Percentiles rank a stretch among this genome's conserved stretches.
Conservation (phyloP, 2,329 filamentous ascomycete species). For the Curvularia hawaiiensis region DNA sequence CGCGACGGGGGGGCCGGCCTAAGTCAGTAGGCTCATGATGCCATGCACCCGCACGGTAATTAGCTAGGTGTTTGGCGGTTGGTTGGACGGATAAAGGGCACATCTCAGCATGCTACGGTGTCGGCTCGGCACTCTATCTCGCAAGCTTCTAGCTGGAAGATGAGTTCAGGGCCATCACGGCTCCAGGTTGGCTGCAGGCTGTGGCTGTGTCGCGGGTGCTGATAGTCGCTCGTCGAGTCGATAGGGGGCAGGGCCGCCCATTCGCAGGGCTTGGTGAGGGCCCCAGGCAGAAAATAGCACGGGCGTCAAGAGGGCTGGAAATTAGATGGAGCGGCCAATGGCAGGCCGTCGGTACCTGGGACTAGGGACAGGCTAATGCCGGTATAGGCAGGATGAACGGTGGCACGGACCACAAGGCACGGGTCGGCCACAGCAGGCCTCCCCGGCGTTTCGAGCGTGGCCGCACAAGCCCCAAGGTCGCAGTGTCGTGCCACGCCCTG, state of each 20-base stretch:
- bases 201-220: not conserved
- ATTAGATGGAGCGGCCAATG: constrained; percentile 38
- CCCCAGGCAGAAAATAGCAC: constrained; percentile 29
- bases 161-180: not conserved
- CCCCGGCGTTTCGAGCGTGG: constrained; percentile 30
- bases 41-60: constrained; percentile 28
- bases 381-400: constrained; percentile 28
- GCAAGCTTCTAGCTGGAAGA: not conserved
- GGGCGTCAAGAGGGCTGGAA: constrained; percentile 30
- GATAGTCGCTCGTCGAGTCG: constrained; percentile 20
- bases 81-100: not conserved
- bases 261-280: constrained; percentile 18
- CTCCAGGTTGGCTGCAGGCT: not conserved
- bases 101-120: not conserved
- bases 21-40: constrained; percentile 23
- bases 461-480: constrained; percentile 25
- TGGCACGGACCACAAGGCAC: constrained; percentile 22
- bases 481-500: constrained; percentile 15
- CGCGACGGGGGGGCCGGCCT: constrained; percentile 18
- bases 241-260: constrained; percentile 28
- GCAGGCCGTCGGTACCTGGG: constrained; percentile 33
- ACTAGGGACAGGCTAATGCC: constrained; percentile 24
- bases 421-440: constrained; percentile 23
- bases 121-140: not conserved
- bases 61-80: constrained; percentile 11